phyloP scores from a whole-genome alignment of 208 protist genomes.

The Crithidia sp. region DNA sequence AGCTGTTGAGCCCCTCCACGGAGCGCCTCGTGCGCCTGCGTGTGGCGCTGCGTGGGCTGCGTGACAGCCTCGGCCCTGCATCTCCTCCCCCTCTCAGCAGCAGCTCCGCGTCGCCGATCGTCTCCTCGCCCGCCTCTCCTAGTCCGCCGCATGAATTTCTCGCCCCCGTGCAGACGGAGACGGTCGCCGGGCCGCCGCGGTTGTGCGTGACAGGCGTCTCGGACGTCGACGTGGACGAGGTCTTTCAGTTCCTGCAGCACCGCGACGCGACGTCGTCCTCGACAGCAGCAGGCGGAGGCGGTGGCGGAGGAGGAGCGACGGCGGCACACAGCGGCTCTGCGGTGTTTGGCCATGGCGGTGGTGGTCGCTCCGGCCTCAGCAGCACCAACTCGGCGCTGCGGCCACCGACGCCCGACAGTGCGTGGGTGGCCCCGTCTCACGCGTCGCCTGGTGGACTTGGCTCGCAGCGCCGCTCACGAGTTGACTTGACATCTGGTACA shows the following conservation, averaged over 20 bases:
- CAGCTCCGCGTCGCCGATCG: background rate
- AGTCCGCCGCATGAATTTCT: constrained; percentile 4
- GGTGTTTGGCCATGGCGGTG: background rate
- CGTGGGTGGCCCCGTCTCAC: background rate
- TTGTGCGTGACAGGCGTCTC: constrained; percentile 27
- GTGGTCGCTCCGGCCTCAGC: constrained; percentile 1
- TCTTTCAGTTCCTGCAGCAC: constrained; percentile 31
- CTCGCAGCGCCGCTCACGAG: constrained; percentile 11
- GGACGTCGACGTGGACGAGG: constrained; percentile 26
- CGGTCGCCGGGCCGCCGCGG: background rate
- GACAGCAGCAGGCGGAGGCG: no score
- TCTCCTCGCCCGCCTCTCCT: background rate
- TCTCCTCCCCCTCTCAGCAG: no score
- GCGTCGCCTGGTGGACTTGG: background rate
- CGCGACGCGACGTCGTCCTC: constrained; percentile 4
- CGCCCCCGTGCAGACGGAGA: no score
- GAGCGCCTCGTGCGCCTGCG: constrained; percentile 61
- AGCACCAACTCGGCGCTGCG: constrained; percentile 16
- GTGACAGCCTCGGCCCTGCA: constrained; percentile 34
- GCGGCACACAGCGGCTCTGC: background rate
- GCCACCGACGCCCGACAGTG: constrained; percentile 16
- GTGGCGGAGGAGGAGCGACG: background rate
- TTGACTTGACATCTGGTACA: background rate
- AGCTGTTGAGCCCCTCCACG: constrained; percentile 47
- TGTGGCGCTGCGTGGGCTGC: constrained; percentile 34